Conservation (phyloP, 116 monocot genomes). For the Papilionanthe hybrid region DNA sequence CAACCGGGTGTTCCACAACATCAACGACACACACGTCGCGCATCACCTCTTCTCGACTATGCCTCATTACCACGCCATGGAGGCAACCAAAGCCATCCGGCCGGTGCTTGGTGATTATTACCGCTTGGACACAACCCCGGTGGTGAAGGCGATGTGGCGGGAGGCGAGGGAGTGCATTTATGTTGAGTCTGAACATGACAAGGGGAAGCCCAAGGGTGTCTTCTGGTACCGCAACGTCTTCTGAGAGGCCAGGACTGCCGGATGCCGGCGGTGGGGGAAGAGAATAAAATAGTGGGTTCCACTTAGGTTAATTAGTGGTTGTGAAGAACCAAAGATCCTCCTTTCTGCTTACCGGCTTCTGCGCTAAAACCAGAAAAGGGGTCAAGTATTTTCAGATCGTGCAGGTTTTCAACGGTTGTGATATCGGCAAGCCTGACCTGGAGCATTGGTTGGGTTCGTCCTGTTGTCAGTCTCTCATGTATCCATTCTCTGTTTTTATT, state of each 20-base stretch:
- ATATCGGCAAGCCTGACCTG: no score
- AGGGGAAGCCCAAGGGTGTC: slow-evolving; percentile 10
- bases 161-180: slow-evolving; percentile 43
- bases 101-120: slow-evolving; percentile 48
- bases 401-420: no score
- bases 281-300: neutral
- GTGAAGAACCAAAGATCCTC: no score
- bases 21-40: slow-evolving; percentile 37
- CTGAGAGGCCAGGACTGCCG: neutral
- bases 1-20: slow-evolving; percentile 40
- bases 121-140: slow-evolving; percentile 27
- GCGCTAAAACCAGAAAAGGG: no score
- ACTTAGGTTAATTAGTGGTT: no score
- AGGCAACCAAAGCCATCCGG: slow-evolving; percentile 44
- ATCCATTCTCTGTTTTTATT: no score
- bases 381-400: no score
- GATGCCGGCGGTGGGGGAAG: neutral
- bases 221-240: slow-evolving; percentile 40
- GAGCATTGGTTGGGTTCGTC: no score
- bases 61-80: slow-evolving; percentile 53
- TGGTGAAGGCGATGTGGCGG: slow-evolving; percentile 31
- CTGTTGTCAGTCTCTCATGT: no score
- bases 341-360: no score
- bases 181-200: slow-evolving; percentile 26
- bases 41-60: slow-evolving; percentile 52